Percentiles rank a stretch among this genome's conserved stretches.
phyloP scores from a whole-genome alignment of 164 flowering plant species.

The Dillenia suffruticosa region DNA sequence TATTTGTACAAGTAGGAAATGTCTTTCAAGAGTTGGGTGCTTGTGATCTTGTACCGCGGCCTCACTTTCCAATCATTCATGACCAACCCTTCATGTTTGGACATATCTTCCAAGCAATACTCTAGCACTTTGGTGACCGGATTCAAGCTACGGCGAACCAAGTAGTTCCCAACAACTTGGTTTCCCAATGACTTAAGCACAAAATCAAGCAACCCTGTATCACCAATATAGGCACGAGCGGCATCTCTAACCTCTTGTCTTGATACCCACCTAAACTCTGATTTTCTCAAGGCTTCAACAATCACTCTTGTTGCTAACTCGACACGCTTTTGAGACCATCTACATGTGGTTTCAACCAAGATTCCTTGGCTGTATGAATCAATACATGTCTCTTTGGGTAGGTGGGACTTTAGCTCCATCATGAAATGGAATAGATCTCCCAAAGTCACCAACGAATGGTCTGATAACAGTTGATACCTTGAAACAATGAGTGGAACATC shows the following conservation, averaged over 20 bases:
- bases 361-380: conserved; percentile 20
- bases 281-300: conserved; percentile 65
- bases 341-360: conserved; percentile 43
- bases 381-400: conserved; percentile 36
- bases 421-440: conserved; percentile 67
- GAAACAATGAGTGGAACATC: conserved; percentile 41
- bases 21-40: conserved; percentile 62
- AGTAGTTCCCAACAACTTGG: conserved; percentile 71
- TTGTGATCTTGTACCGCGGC: conserved; percentile 29
- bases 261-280: conserved; percentile 74
- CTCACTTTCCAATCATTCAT: conserved; percentile 17
- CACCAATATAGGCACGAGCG: conserved; percentile 84
- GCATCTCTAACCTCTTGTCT: conserved; percentile 93
- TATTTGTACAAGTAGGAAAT: conserved; percentile 48
- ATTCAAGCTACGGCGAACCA: conserved; percentile 78
- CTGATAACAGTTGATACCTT: conserved; percentile 59
- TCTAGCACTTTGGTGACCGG: conserved; percentile 94
- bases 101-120: conserved; percentile 76
- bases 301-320: conserved; percentile 85
- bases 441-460: conserved; percentile 47
- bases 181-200: conserved; percentile 91
- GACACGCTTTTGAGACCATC: conserved; percentile 90
- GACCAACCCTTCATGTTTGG: conserved; percentile 26
- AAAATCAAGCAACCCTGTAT: conserved; percentile 87
- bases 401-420: conserved; percentile 51